These are phyloP conservation scores for Calocera cornea DNA, from an alignment of 768 basidiomycete genomes.

Conservation along the genomic window DNA sequence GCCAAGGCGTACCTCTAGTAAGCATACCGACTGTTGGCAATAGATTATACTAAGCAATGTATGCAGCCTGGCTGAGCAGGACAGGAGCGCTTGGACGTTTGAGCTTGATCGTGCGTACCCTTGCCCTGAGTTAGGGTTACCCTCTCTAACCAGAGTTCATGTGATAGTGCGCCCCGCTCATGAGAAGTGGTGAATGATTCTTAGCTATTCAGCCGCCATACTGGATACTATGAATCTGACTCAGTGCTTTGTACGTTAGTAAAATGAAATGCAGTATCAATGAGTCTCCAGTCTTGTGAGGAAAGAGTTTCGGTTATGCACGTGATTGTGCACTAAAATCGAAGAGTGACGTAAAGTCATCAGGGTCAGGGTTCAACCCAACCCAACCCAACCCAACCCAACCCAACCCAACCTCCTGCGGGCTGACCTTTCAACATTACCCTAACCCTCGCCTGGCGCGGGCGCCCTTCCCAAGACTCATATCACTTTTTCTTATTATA, in stretches of 20 bases:
- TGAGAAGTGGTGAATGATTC: slow-evolving; percentile 34
- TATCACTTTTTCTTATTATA: not conserved
- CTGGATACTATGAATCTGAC: too few relatives aligned
- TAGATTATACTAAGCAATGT: not conserved
- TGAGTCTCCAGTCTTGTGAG: too few relatives aligned
- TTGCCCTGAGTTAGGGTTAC: not conserved
- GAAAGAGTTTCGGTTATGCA: too few relatives aligned
- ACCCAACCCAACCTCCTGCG: too few relatives aligned
- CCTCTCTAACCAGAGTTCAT: not conserved
- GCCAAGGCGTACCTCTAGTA: slow-evolving; percentile 35
- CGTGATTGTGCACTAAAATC: slow-evolving; percentile 13
- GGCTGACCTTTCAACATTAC: not conserved
- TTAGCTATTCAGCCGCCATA: too few relatives aligned
- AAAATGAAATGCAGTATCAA: too few relatives aligned
- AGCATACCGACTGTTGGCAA: not conserved
- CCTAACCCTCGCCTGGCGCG: not conserved
- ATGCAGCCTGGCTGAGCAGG: slow-evolving; percentile 42
- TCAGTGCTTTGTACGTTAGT: too few relatives aligned
- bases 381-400: too few relatives aligned
- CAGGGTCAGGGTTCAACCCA: too few relatives aligned
- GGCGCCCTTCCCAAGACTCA: not conserved
- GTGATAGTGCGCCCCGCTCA: slow-evolving; percentile 34
- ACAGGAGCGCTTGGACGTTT: slow-evolving; percentile 63
- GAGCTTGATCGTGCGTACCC: slow-evolving; percentile 40
- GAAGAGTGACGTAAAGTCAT: too few relatives aligned